Percentiles rank a stretch among this genome's conserved stretches.
Conservation (phyloP, 108 stramenopile species). For the Phaeodactylum tricornutum region DNA sequence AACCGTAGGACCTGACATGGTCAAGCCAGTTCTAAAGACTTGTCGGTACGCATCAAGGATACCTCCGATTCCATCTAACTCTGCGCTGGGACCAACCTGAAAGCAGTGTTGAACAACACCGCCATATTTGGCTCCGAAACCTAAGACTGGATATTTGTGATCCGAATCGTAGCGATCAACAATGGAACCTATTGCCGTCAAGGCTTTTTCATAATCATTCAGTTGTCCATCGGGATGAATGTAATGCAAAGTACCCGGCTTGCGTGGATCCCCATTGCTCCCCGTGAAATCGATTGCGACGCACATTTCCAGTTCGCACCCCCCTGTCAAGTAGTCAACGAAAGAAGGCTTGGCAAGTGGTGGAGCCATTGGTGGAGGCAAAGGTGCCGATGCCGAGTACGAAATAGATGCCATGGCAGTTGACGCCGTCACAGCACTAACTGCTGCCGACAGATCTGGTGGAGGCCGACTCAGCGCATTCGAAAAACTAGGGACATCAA, state of each 20-base stretch:
- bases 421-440: too few relatives aligned
- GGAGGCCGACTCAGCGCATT: not conserved
- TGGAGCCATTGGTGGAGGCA: conserved; percentile 6
- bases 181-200: conserved; percentile 51
- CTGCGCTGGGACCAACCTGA: conserved; percentile 38
- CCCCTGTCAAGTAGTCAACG: conserved; percentile 59
- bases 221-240: conserved; percentile 43
- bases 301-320: conserved; percentile 51
- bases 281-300: conserved; percentile 91
- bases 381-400: too few relatives aligned
- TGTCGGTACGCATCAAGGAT: conserved; percentile 62
- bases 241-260: conserved; percentile 69
- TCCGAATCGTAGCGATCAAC: conserved; percentile 75
- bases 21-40: conserved; percentile 47
- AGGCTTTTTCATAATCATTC: conserved; percentile 78
- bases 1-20: conserved; percentile 83
- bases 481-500: not conserved
- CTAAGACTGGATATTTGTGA: conserved; percentile 71
- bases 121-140: conserved; percentile 83
- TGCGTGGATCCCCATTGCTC: conserved; percentile 77
- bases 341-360: conserved; percentile 26
- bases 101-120: conserved; percentile 71
- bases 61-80: conserved; percentile 57
- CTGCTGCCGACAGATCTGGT: too few relatives aligned
- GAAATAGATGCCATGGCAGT: conserved; percentile 1